Conservation (phyloP, 1,139 yeast genomes). For the Yarrowia galli region DNA sequence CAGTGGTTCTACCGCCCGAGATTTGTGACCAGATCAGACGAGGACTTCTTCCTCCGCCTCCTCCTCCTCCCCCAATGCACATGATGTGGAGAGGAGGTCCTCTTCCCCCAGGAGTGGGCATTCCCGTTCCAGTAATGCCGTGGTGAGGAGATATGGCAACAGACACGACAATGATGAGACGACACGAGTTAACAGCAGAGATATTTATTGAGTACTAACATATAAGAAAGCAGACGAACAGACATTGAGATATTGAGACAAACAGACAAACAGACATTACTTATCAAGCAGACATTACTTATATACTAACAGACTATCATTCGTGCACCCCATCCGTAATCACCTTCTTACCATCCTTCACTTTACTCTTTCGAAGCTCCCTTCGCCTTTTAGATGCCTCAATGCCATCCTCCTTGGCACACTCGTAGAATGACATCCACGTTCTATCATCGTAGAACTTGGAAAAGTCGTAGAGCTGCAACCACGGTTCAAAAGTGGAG, state of each 20-base stretch:
- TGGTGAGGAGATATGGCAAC: slow-evolving; percentile 11
- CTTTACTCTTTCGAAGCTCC: not conserved
- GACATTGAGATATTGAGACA: not conserved
- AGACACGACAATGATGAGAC: not conserved
- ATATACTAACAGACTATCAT: too few species aligned
- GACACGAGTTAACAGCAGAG: not conserved
- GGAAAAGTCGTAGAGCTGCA: not conserved
- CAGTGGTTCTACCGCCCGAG: slow-evolving; percentile 39
- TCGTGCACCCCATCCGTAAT: too few species aligned
- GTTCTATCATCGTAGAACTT: not conserved
- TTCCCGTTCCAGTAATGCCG: slow-evolving; percentile 39
- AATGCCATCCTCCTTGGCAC: not conserved
- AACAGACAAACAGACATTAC: too few species aligned
- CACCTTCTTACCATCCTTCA: not conserved
- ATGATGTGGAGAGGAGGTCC: slow-evolving; percentile 30
- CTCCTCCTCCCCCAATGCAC: slow-evolving; percentile 36
- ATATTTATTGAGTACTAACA: slow-evolving; percentile 23
- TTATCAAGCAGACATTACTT: too few species aligned
- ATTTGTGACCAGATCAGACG: slow-evolving; percentile 40
- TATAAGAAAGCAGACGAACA: not conserved
- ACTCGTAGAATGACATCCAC: not conserved
- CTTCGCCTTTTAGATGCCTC: not conserved
- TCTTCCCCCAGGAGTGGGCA: slow-evolving; percentile 38
- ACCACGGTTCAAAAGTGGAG: not conserved
- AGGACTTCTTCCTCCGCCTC: slow-evolving; percentile 42